A percentile compares a stretch with the other conserved stretches of the same genome.
phyloP scores from a whole-genome alignment of 257 asterid genomes.

The Thymus quinquecostatus region DNA sequence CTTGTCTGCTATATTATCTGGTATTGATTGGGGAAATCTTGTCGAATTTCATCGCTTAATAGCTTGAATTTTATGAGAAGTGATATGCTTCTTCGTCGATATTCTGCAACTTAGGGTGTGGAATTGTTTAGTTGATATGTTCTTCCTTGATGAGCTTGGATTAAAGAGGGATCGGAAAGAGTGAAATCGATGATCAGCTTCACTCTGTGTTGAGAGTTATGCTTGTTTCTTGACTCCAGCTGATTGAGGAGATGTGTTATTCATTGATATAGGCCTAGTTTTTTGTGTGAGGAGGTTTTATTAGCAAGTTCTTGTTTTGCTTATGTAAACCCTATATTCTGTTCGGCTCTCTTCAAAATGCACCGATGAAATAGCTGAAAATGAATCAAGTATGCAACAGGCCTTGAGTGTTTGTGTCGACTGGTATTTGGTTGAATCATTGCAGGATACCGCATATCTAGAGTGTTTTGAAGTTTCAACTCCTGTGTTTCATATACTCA shows the following conservation, averaged over 20 bases:
- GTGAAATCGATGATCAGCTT: not conserved
- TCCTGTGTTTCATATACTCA: constrained; percentile 4
- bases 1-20: not conserved
- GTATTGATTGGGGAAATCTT: constrained; percentile 1
- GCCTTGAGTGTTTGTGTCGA: not conserved
- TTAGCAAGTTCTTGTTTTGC: not conserved
- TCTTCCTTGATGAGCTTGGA: not conserved
- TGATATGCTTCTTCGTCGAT: constrained; percentile 6
- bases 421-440: not conserved
- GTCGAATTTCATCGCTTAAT: not conserved
- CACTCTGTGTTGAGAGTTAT: not conserved
- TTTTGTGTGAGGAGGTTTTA: not conserved
- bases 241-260: not conserved
- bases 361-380: not conserved
- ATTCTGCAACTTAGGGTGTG: not conserved
- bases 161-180: not conserved
- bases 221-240: not conserved
- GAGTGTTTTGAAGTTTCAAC: constrained; percentile 7
- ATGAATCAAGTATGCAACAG: not conserved
- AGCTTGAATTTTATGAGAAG: constrained; percentile 2
- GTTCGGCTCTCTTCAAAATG: not conserved
- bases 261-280: not conserved
- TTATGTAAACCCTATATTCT: not conserved
- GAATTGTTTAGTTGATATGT: constrained; percentile 8
- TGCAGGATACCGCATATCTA: constrained; percentile 1